Evolutionary conservation across 176 grass and related monocot genomes (phyloP), one percentile per base, ranked within the genome.

Genomic region (Triticum urartu): DNA sequence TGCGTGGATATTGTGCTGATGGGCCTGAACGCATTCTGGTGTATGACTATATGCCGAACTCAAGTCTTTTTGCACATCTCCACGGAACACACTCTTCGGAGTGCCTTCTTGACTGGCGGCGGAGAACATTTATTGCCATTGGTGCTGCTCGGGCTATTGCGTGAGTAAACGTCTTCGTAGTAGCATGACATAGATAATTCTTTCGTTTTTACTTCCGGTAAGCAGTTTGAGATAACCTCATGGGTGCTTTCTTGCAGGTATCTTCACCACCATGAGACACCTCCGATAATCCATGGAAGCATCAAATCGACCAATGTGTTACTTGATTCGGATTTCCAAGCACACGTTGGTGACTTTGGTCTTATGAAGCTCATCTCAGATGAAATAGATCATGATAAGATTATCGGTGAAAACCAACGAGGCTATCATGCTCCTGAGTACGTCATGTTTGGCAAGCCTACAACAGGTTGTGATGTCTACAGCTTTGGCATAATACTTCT

Each of bases 401-500:
- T 91, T 70, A 78, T 71, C 3, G 54, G 80, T 26, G 93, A 97
- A 88, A 91, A 83, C 20, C 90, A 93, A 59, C 90, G 84, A 50
- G 89, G 90, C 26, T 97, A 92, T 84, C 83, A 94, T 78, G 90
- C 92, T 71, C 94, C 94, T 45, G 94, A 97, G 72, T 97, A 87
- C 56, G 61, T 91, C 36, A 92, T 90, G 83, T 90, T 83, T 77
- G 94, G 87, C 54, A 92, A 97, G 28, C 90, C 88, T 56, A 92
- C 92, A 4, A 11, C 34, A 83, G 84, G 88, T 35, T 97, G 86
- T 73, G 94, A 97, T 68, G 78, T 94, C 12, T 97, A 94, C 33
- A 97, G 94, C 81, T 97, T 97, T 45, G 94, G 94, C 15, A 84
- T 94, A 62, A 81, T 97, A 48, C 86, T 97, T 0, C 33, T 97